These are phyloP conservation scores for Calocera cornea DNA, from an alignment of 768 basidiomycete genomes.

Conservation along the genomic window DNA sequence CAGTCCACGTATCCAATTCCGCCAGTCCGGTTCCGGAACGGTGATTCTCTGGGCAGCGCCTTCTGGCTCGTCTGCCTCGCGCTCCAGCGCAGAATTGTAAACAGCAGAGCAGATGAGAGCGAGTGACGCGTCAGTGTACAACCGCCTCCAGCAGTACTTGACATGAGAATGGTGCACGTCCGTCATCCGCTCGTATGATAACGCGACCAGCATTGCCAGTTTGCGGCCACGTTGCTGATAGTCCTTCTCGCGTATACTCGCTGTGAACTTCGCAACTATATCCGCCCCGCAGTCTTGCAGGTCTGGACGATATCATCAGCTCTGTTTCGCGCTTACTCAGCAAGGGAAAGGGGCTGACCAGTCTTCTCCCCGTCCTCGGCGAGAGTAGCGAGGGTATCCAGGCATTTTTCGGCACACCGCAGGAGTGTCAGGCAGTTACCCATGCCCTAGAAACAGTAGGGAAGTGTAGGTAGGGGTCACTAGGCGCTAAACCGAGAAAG, in stretches of 20 bases:
- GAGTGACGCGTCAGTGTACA: slow-evolving; percentile 54
- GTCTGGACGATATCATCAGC: not conserved
- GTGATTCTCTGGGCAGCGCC: not conserved
- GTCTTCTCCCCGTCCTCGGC: not conserved
- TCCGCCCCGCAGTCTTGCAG: not conserved
- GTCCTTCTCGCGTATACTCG: not conserved
- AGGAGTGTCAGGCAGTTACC: not conserved
- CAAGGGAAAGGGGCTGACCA: not conserved
- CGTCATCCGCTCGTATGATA: slow-evolving; percentile 41
- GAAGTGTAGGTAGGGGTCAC: not conserved
- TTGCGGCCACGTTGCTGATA: not conserved
- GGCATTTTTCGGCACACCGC: not conserved
- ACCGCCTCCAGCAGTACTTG: slow-evolving; percentile 41
- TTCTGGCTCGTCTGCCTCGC: not conserved
- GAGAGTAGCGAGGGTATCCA: not conserved
- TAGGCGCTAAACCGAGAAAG: no score
- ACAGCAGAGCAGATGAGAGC: not conserved
- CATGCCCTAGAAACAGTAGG: not conserved
- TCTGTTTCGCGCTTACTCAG: not conserved
- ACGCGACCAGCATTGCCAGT: slow-evolving; percentile 33
- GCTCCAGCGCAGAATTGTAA: not conserved
- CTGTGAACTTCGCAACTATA: not conserved
- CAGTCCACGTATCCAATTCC: slow-evolving; percentile 40
- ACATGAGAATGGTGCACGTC: slow-evolving; percentile 23
- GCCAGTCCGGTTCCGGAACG: slow-evolving; percentile 17